Evolutionary conservation across 768 basidiomycete species (phyloP).

Genomic region (Termitomyces bulborhizus): DNA sequence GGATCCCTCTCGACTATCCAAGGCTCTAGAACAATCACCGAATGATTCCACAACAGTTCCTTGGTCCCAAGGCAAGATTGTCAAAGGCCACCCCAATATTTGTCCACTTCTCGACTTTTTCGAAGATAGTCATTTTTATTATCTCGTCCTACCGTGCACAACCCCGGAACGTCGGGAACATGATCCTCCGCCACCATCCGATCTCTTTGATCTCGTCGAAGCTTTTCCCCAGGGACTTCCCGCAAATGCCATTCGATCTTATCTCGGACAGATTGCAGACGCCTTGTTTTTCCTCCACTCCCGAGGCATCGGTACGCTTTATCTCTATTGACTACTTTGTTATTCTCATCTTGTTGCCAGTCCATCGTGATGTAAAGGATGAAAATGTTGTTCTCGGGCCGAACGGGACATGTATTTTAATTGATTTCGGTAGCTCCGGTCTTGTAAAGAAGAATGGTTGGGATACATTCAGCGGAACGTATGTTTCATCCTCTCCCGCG

Average conservation of each 20-base stretch:
- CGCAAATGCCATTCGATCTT: constrained; percentile 64
- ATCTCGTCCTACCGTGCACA: constrained; percentile 81
- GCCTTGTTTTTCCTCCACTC: constrained; percentile 84
- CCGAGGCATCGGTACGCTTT: constrained; percentile 75
- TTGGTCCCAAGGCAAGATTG: constrained; percentile 66
- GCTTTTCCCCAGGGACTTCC: constrained; percentile 81
- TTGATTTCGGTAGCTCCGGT: constrained; percentile 95
- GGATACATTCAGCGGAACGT: constrained; percentile 94
- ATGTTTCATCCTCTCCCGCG: constrained; percentile 28
- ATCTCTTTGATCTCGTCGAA: constrained; percentile 96
- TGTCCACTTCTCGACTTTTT: constrained; percentile 95
- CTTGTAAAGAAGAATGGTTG: constrained; percentile 78
- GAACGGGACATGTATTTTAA: constrained; percentile 79
- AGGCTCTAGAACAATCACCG: constrained; percentile 11
- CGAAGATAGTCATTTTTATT: constrained; percentile 95
- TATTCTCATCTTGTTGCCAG: constrained; percentile 28
- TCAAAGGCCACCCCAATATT: constrained; percentile 93
- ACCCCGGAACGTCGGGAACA: constrained; percentile 51
- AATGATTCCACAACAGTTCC: constrained; percentile 22
- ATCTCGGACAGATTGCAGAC: constrained; percentile 92
- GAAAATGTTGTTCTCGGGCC: constrained; percentile 89
- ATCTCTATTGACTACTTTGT: neutral
- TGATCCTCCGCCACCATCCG: constrained; percentile 56
- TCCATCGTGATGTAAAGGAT: constrained; percentile 98
- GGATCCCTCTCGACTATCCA: constrained; percentile 60